Base-by-base conservation (phyloP, 2,329 filamentous ascomycete genomes). In the Fusarium agapanthi region DNA sequence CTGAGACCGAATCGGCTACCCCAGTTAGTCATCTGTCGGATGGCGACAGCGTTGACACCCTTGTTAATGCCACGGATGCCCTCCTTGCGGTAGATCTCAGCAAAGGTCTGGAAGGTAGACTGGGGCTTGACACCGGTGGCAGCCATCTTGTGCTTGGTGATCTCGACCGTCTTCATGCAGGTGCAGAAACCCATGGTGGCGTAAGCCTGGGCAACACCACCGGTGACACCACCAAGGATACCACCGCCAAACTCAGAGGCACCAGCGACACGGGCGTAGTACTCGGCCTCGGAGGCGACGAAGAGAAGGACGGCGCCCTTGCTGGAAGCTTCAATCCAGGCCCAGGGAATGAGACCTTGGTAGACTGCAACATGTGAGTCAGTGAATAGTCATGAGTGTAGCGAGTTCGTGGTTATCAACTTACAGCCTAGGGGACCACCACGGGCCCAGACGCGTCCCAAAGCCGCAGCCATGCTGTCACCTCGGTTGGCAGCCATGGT, bases 161-260 rank as follows among this genome's bases (percentile, higher is more conserved):
- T 99, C 85, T 99, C 96, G 76, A 98, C 96, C 73, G 96, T 99
- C 91, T 99, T 99, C 96, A 99, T 99, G 90, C 96, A 99, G 71
- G 96, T 99, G 86, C 96, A 99, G 91, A 99, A 99, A 77, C 96
- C 96, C 95, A 99, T 99, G 83, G 96, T 99, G 75, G 96, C 96
- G 83, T 99, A 99, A 68, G 96, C 96, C 87, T 99, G 96, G 51
- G 95, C 96, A 67, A 99, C 91, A 88, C 96, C 96, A 82, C 96
- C 96, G 28, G 91, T 89, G 88, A 99, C 94, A 84, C 96, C 96
- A 80, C 96, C 96, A 37, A 88, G 82, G 85, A 99, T 98, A 81
- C 96, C 96, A 76, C 91, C 90, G 57, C 93, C 87, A 83, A 99
- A 98, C 83, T 97, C 92, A 79, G 88, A 90, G 72, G 95, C 95